Percentiles rank a stretch among this genome's conserved stretches.
Evolutionary conservation across 208 protist genomes (phyloP).

Genomic region (Crithidia expoeki): DNA sequence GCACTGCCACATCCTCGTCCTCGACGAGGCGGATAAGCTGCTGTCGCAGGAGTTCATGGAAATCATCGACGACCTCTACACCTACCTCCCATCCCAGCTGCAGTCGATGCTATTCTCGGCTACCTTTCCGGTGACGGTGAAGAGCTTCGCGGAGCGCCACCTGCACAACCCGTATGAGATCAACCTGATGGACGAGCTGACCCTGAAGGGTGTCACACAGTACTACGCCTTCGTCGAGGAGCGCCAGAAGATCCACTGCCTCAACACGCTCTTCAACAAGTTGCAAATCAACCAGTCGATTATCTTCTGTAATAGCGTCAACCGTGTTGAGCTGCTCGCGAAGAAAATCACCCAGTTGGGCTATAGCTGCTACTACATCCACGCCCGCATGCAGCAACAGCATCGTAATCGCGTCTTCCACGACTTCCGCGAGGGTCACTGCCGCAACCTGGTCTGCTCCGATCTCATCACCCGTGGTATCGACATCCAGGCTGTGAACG

Average conservation of each 20-base stretch:
- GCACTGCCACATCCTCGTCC: conserved; percentile 94
- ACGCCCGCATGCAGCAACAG: conserved; percentile 98
- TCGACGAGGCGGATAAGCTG: conserved; percentile 99
- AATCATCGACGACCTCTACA: conserved; percentile 95
- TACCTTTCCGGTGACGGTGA: conserved; percentile 97
- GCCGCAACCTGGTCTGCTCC: conserved; percentile 98
- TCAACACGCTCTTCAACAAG: conserved; percentile 99
- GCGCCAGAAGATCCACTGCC: conserved; percentile 99
- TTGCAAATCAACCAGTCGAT: conserved; percentile 99
- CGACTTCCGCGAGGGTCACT: conserved; percentile 98
- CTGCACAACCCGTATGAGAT: conserved; percentile 97
- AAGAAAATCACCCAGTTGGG: conserved; percentile 99
- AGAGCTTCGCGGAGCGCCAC: conserved; percentile 94
- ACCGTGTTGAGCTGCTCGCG: conserved; percentile 98
- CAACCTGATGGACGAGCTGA: conserved; percentile 99
- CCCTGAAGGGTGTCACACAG: conserved; percentile 98
- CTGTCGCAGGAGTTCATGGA: conserved; percentile 97
- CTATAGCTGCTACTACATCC: conserved; percentile 99
- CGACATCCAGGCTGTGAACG: conserved; percentile 99
- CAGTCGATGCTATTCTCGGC: conserved; percentile 99
- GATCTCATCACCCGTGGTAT: conserved; percentile 99
- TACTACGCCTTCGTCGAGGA: conserved; percentile 99
- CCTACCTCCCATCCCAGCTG: conserved; percentile 82
- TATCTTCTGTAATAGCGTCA: conserved; percentile 99
- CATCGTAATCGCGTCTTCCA: conserved; percentile 99